Evolutionary conservation across 2,329 filamentous ascomycete species (phyloP).

Genomic region (Trichoderma simmonsii): DNA sequence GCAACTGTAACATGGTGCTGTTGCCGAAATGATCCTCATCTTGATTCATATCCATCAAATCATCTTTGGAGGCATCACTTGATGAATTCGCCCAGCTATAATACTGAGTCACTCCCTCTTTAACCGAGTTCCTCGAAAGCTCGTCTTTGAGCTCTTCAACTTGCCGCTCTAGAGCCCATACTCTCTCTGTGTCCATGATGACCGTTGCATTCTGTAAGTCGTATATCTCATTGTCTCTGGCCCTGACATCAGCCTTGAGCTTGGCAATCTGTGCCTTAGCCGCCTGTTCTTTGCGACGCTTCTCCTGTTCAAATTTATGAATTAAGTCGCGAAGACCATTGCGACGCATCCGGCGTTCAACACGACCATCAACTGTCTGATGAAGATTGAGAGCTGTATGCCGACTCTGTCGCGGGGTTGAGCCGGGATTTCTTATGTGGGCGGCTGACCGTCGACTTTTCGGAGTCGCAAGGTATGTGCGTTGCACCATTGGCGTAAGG

Average conservation of each 20-base stretch:
- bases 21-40: slow-evolving; percentile 47
- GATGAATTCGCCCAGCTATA: slow-evolving; percentile 53
- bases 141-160: slow-evolving; percentile 36
- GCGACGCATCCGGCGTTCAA: slow-evolving; percentile 55
- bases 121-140: slow-evolving; percentile 26
- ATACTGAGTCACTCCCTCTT: slow-evolving; percentile 27
- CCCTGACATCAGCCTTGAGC: slow-evolving; percentile 47
- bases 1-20: slow-evolving; percentile 48
- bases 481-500: slow-evolving; percentile 56
- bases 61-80: slow-evolving; percentile 43
- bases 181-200: slow-evolving; percentile 45
- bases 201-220: slow-evolving; percentile 50
- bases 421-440: slow-evolving; percentile 29
- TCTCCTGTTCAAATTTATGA: slow-evolving; percentile 49
- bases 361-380: slow-evolving; percentile 54
- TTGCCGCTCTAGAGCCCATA: slow-evolving; percentile 42
- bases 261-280: slow-evolving; percentile 47
- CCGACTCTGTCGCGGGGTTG: slow-evolving; percentile 28
- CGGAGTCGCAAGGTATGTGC: slow-evolving; percentile 44
- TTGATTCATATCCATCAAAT: slow-evolving; percentile 40
- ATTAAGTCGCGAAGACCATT: slow-evolving; percentile 58
- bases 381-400: slow-evolving; percentile 40
- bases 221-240: slow-evolving; percentile 52
- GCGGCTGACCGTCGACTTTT: slow-evolving; percentile 47
- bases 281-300: slow-evolving; percentile 38